Percentiles rank a stretch among this genome's conserved stretches.
These are phyloP conservation scores for Apiospora saccharicola DNA, from an alignment of 2,329 filamentous ascomycete genomes.

Conservation along the genomic window DNA sequence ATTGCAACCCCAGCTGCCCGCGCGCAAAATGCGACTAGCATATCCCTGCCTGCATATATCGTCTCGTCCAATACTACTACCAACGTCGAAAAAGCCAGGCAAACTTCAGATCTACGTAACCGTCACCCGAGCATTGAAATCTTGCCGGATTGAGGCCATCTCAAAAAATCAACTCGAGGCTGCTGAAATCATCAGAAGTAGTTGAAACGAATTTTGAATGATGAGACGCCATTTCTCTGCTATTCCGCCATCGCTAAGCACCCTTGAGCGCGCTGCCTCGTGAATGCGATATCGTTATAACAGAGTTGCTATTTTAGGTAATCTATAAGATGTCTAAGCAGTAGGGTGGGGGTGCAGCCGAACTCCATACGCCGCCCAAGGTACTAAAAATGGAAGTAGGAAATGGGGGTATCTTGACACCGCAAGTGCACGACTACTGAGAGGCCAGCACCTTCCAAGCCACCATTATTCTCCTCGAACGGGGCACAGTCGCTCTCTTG, in stretches of 20 bases:
- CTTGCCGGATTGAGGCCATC: not conserved
- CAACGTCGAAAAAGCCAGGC: not conserved
- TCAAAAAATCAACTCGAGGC: not conserved
- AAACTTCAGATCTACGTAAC: not conserved
- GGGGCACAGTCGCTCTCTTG: constrained; percentile 41
- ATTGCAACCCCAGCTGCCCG: constrained; percentile 11
- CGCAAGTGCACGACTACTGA: constrained; percentile 1
- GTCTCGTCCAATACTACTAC: not conserved
- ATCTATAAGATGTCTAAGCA: constrained; percentile 5
- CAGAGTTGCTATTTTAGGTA: constrained; percentile 13
- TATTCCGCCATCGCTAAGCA: not conserved
- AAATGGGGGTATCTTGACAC: constrained; percentile 22
- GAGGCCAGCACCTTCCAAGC: constrained; percentile 41
- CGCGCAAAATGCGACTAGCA: not conserved
- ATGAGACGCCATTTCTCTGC: not conserved
- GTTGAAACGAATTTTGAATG: not conserved
- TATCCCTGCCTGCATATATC: constrained; percentile 16
- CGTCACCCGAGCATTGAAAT: not conserved
- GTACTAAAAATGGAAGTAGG: not conserved
- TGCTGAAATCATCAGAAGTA: not conserved
- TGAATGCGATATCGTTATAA: not conserved
- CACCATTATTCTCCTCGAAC: constrained; percentile 41
- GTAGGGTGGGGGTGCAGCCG: not conserved
- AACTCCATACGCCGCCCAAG: not conserved
- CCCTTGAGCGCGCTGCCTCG: not conserved